Base-by-base conservation (phyloP, 345 rosid species). In the Pugionium cornutum region DNA sequence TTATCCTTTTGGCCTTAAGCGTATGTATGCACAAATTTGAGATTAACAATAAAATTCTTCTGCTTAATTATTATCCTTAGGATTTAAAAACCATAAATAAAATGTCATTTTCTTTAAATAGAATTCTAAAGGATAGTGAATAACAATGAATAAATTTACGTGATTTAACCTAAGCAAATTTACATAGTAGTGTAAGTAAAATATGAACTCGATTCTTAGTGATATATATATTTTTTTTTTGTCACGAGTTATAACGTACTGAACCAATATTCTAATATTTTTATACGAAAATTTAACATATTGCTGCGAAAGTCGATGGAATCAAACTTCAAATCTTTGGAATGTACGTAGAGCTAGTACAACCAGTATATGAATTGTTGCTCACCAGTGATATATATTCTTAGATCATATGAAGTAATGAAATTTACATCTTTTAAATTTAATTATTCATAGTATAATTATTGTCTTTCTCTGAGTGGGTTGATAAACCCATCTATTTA, bases 21-120 rank as follows among this genome's bases (percentile, higher is more conserved):
- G 67, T 51, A 59, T 73, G 51, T 60, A 59, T 53, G 58, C 53
- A 73, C 68, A 61, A 73, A 73, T 60, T 32, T 36, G 54, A 30
- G 46, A 54, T 18, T 31, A 53, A 31, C 32, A 47, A 56, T 65
- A 59, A 34, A 25, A 58, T 49, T 57, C n/a, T 49, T 58, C 45
- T 26, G 34, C 47, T 49, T 18, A 34, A 58, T 26, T 49, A 33
- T 57, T 57, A 26, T 57, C 26, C 34, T 47, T 37, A 43, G 42
- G 43, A 8, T 37, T 43, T 36, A 48, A 34, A 28, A 10, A 55
- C 7, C 25, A 32, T 32, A 11, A 26, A 40, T 64, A 40, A 7
- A 39, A 47, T 4, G 75, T 63, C 37, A 26, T 48, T 71, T 71
- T 48, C 59, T 32, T 25, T 8, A 58, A 37, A 44, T 1, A 45